Percentiles rank a stretch among this genome's conserved stretches.
Evolutionary conservation across 192 early-diverging fungal species (phyloP).

Genomic region (Linnemannia exigua): DNA sequence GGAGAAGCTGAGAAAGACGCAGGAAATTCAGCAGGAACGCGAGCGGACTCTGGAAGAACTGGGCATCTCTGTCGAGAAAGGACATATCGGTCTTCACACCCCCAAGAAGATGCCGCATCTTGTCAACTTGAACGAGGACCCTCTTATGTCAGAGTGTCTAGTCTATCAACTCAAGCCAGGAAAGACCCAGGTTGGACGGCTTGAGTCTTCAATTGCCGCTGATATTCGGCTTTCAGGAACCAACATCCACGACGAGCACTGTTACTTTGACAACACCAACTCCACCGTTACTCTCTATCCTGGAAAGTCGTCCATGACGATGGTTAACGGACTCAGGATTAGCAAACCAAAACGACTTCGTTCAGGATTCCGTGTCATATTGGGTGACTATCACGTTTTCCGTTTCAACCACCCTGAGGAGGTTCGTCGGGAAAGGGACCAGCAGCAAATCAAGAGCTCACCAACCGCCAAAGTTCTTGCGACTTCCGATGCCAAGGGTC

Average conservation of each 20-base stretch:
- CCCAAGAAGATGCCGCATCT: constrained; percentile 89
- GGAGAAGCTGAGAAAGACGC: constrained; percentile 80
- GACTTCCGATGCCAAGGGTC: constrained; percentile 16
- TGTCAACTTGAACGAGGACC: constrained; percentile 92
- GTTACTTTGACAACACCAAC: constrained; percentile 77
- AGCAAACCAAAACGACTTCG: constrained; percentile 66
- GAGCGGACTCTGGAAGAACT: constrained; percentile 83
- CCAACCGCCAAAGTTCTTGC: constrained; percentile 1
- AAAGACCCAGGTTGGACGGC: constrained; percentile 74
- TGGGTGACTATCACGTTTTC: constrained; percentile 88
- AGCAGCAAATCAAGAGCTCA: constrained; percentile 20
- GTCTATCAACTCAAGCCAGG: constrained; percentile 89
- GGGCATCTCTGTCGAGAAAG: constrained; percentile 81
- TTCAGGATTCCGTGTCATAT: constrained; percentile 84
- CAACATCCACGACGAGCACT: constrained; percentile 77
- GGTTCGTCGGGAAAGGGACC: constrained; percentile 72
- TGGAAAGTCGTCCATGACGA: constrained; percentile 66
- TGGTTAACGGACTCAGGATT: constrained; percentile 86
- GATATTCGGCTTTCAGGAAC: constrained; percentile 75
- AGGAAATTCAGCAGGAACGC: constrained; percentile 78
- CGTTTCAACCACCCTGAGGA: constrained; percentile 89
- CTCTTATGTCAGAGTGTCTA: constrained; percentile 91
- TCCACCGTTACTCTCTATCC: constrained; percentile 75
- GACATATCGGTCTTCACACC: constrained; percentile 79
- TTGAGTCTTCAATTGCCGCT: constrained; percentile 44